Evolutionary conservation across 2,329 filamentous ascomycete genomes (phyloP).

Genomic region (Monosporascus cannonballus): DNA sequence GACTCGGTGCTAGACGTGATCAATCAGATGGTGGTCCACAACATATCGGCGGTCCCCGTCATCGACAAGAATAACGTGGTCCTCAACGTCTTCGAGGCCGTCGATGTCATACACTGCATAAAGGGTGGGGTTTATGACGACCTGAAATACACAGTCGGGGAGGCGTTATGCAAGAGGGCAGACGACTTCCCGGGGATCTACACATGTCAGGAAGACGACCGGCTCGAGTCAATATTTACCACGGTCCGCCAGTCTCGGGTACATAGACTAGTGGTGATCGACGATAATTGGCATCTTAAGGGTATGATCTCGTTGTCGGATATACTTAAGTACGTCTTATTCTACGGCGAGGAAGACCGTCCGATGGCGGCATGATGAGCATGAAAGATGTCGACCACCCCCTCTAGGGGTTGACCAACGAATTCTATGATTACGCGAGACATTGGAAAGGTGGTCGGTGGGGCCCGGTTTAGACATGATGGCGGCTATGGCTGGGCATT

Average conservation of each 20-base stretch:
- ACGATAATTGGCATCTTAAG: slow-evolving; percentile 78
- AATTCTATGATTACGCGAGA: slow-evolving; percentile 11
- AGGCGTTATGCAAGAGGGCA: slow-evolving; percentile 78
- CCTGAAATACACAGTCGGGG: slow-evolving; percentile 76
- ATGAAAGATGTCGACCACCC: neutral
- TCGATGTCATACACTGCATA: slow-evolving; percentile 94
- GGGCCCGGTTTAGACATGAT: slow-evolving; percentile 8
- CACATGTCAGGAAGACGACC: slow-evolving; percentile 86
- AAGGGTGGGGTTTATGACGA: slow-evolving; percentile 92
- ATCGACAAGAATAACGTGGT: slow-evolving; percentile 72
- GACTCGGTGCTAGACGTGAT: slow-evolving; percentile 92
- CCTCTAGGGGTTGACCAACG: neutral
- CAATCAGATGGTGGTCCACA: slow-evolving; percentile 83
- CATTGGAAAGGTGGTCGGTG: slow-evolving; percentile 8
- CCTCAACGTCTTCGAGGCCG: slow-evolving; percentile 94
- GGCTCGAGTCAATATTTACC: slow-evolving; percentile 92
- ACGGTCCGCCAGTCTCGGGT: slow-evolving; percentile 93
- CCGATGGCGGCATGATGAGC: slow-evolving; percentile 12
- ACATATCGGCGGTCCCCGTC: slow-evolving; percentile 92
- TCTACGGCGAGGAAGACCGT: slow-evolving; percentile 62
- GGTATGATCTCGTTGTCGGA: slow-evolving; percentile 92
- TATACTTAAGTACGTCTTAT: slow-evolving; percentile 89
- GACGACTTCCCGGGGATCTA: slow-evolving; percentile 96
- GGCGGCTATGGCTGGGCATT: slow-evolving; percentile 18
- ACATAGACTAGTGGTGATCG: slow-evolving; percentile 86